phyloP scores from a whole-genome alignment of 1,139 yeast species.

The Kurtzmaniella quercitrusa region DNA sequence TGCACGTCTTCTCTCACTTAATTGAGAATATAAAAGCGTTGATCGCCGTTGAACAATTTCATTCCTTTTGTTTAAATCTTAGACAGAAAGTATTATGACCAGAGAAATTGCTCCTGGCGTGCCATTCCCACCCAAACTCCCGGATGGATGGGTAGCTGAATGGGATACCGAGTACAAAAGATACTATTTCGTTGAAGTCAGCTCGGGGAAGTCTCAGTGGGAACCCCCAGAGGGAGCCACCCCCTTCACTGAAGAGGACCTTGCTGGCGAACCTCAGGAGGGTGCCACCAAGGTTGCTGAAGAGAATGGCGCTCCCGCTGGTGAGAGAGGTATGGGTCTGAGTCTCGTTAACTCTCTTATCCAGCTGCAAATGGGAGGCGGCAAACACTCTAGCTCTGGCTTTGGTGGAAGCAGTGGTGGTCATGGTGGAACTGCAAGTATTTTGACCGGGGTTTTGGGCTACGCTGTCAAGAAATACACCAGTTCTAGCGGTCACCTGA shows the following conservation, averaged over 20 bases:
- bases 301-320: neutral
- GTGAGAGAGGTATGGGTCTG: slow-evolving; percentile 4
- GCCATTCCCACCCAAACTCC: slow-evolving; percentile 14
- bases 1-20: neutral
- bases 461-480: slow-evolving; percentile 2
- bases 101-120: neutral
- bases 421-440: neutral
- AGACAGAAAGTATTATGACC: neutral
- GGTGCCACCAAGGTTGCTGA: neutral
- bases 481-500: slow-evolving; percentile 1
- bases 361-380: slow-evolving; percentile 1
- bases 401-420: slow-evolving; percentile 10
- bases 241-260: neutral
- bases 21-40: neutral
- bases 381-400: slow-evolving; percentile 11
- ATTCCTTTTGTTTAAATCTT: neutral
- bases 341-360: neutral
- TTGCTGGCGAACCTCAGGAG: neutral
- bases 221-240: slow-evolving; percentile 6
- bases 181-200: slow-evolving; percentile 20
- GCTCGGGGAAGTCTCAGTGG: slow-evolving; percentile 24
- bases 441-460: slow-evolving; percentile 2
- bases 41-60: neutral
- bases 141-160: slow-evolving; percentile 26
- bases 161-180: slow-evolving; percentile 24